Evolutionary conservation across 2,329 filamentous ascomycete species (phyloP).

Genomic region (Cladosporium cucumerinum): DNA sequence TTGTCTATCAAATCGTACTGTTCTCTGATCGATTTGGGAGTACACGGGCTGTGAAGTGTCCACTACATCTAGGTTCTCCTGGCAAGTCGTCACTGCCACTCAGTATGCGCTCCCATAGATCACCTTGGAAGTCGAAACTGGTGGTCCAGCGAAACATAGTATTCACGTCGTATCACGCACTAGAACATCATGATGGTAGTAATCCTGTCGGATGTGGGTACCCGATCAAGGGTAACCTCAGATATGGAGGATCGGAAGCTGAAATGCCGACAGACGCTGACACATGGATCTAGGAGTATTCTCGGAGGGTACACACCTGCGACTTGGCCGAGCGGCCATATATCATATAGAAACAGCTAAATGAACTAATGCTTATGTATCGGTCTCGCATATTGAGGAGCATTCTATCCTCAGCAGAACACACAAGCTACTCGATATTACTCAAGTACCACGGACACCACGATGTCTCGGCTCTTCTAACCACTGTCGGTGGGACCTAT

Average conservation of each 20-base stretch:
- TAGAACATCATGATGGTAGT: neutral
- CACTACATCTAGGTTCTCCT: neutral
- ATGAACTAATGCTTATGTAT: neutral
- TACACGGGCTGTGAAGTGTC: neutral
- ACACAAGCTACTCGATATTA: neutral
- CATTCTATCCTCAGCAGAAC: neutral
- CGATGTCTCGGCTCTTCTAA: slow-evolving; percentile 33
- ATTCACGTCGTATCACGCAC: neutral
- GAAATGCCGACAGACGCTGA: neutral
- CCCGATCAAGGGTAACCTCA: neutral
- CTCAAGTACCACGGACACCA: neutral
- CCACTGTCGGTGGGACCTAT: slow-evolving; percentile 43
- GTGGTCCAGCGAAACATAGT: neutral
- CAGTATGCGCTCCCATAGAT: neutral
- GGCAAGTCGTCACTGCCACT: neutral
- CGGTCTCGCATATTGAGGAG: neutral
- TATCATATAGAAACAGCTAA: neutral
- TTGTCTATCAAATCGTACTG: neutral
- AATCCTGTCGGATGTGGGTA: neutral
- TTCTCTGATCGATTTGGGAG: neutral
- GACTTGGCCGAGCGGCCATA: neutral
- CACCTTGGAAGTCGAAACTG: neutral
- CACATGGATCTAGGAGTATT: neutral
- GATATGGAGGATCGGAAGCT: neutral
- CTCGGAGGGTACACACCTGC: neutral